Evolutionary conservation across 768 basidiomycete genomes (phyloP), one percentile per base, ranked within the genome.

Genomic region (Dentipellis sp.): DNA sequence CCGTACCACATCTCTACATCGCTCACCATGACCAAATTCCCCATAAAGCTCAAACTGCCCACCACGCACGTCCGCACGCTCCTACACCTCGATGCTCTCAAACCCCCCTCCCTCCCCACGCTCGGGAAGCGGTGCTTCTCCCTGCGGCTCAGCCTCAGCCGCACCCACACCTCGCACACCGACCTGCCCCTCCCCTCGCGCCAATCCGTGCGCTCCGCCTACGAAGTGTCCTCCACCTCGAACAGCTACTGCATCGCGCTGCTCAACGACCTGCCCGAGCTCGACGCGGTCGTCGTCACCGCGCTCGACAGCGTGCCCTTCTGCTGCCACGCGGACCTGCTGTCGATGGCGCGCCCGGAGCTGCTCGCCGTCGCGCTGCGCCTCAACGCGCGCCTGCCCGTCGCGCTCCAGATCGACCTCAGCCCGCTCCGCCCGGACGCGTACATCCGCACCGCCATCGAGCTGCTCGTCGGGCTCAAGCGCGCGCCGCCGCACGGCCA

Each of bases 251-350:
- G 78, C 54, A 68, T 86, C 40, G 81, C 84, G 0, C 69, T 88
- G 11, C 83, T 86, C 63, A 79, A 80, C 56, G 79, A 83, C 56
- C 76, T 78, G 56, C 63, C 67, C 14, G 68, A 76, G 2, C 75
- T 77, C 52, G 78, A 82, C 60, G 80, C 78, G 8, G 71, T 88
- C 42, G 73, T 87, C 39, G 79, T 88, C 65, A 86, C 82, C 0
- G 75, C 84, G 6, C 73, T 88, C 11, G 71, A 75, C 42, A 67
- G 66, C 21, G 71, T 78, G 10, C 85, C 85, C 0, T 89, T 88
- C 69, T 84, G 83, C 68, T 86, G 84, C 67, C 84, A 89, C 64
- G 83, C 85, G 57, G 85, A 89, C 60, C 75, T 88, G 42, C 63
- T 86, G 54, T 75, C 78, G 1, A 87, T 89, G 86, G 62, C 77